These are phyloP conservation scores for Trichoderma guizhouense DNA, from an alignment of 2,329 filamentous ascomycete genomes.

Conservation along the genomic window DNA sequence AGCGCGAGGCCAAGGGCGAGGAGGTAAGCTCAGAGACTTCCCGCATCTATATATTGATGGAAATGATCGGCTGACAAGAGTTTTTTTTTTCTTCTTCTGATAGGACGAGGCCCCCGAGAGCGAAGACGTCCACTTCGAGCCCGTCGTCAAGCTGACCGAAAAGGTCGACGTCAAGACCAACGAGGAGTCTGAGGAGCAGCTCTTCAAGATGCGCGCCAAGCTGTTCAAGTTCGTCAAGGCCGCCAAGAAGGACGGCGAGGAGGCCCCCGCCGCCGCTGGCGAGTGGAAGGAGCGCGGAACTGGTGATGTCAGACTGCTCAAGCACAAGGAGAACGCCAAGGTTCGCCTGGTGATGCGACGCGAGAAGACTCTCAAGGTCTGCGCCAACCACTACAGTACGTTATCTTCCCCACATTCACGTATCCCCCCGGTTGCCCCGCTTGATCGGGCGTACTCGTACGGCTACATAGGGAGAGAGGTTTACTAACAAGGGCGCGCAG, in stretches of 20 bases:
- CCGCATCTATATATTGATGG: neutral
- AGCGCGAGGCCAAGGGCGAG: conserved; percentile 55
- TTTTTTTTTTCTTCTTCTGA: neutral
- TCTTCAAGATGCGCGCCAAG: conserved; percentile 99
- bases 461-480: neutral
- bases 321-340: conserved; percentile 99
- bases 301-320: conserved; percentile 90
- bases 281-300: conserved; percentile 99
- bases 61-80: neutral
- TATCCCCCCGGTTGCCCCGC: neutral
- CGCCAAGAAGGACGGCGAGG: conserved; percentile 18
- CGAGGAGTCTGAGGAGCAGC: conserved; percentile 95
- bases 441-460: neutral
- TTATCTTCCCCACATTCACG: conserved; percentile 28
- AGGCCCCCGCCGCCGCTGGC: conserved; percentile 44
- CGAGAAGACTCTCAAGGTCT: conserved; percentile 99
- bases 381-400: conserved; percentile 99
- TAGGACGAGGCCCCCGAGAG: conserved; percentile 79
- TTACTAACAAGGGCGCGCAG: conserved; percentile 42
- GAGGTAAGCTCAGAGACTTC: conserved; percentile 45
- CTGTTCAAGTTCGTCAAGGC: conserved; percentile 97
- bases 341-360: conserved; percentile 96
- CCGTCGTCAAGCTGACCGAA: conserved; percentile 92
- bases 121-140: conserved; percentile 94
- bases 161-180: conserved; percentile 97